Conservation (phyloP, 2,329 filamentous ascomycete genomes). For the Aspergillus tamarii region DNA sequence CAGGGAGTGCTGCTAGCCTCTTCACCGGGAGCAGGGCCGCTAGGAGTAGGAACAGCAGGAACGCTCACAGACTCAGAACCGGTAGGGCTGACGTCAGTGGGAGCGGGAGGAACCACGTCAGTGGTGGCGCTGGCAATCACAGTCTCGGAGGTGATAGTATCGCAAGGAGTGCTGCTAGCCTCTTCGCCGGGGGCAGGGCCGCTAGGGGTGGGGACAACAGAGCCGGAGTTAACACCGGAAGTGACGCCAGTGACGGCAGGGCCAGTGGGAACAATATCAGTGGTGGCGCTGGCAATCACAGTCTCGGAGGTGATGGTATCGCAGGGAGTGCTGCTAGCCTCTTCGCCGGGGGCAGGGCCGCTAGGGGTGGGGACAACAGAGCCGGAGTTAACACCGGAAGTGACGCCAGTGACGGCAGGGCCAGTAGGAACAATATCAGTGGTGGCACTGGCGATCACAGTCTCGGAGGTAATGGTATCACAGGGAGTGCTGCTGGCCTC, state of each 20-base stretch:
- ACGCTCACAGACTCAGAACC: too few relatives aligned
- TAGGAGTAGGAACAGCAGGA: too few relatives aligned
- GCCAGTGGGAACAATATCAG: constrained; percentile 9
- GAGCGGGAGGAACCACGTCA: constrained; percentile 9
- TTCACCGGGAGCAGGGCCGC: too few relatives aligned
- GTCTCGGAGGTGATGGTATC: constrained; percentile 17
- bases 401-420: not conserved
- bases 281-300: constrained; percentile 10
- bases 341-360: constrained; percentile 6
- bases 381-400: not conserved
- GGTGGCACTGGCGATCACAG: constrained; percentile 7
- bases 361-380: constrained; percentile 8
- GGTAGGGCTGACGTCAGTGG: too few relatives aligned
- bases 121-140: constrained; percentile 7
- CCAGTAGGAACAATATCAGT: constrained; percentile 7
- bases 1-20: too few relatives aligned
- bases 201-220: constrained; percentile 12
- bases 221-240: constrained; percentile 23
- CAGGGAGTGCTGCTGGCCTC: constrained; percentile 19
- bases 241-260: constrained; percentile 19
- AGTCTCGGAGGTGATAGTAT: constrained; percentile 22
- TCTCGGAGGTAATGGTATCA: constrained; percentile 17
- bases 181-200: constrained; percentile 18
- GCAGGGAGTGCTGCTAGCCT: constrained; percentile 10
- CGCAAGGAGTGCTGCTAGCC: constrained; percentile 22